Conservation (phyloP, 2,329 filamentous ascomycete genomes). For the Xylariales sp. region DNA sequence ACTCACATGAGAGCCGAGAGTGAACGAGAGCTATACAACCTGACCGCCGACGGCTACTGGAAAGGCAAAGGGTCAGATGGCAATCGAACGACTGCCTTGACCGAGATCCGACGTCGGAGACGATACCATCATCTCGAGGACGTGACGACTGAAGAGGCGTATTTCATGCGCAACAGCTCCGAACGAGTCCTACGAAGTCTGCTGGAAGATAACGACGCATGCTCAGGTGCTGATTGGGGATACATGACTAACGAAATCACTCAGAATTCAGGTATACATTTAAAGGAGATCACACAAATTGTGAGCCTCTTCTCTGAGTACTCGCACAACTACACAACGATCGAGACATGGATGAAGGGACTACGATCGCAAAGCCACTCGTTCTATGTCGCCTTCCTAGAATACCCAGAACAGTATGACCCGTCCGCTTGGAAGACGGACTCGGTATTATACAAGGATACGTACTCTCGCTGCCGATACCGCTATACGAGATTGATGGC, state of each 20-base stretch:
- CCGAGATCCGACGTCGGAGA: constrained; percentile 30
- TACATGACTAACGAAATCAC: constrained; percentile 37
- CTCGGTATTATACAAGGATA: constrained; percentile 30
- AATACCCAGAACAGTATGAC: constrained; percentile 31
- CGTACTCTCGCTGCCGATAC: constrained; percentile 36
- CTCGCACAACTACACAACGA: constrained; percentile 19
- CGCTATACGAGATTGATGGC: constrained; percentile 34
- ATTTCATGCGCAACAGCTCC: constrained; percentile 26
- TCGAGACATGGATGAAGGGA: constrained; percentile 25
- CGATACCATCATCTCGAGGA: constrained; percentile 31
- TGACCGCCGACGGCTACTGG: constrained; percentile 38
- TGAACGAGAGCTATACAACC: constrained; percentile 34
- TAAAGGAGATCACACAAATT: constrained; percentile 27
- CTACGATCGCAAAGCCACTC: constrained; percentile 35
- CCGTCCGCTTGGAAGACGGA: constrained; percentile 25
- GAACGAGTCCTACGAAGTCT: constrained; percentile 26
- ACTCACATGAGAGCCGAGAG: constrained; percentile 22
- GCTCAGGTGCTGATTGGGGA: constrained; percentile 41
- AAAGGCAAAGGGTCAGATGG: constrained; percentile 15
- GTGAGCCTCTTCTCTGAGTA: constrained; percentile 16
- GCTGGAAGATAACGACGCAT: constrained; percentile 17
- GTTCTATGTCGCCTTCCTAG: constrained; percentile 39
- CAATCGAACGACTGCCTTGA: constrained; percentile 25
- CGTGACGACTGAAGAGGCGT: constrained; percentile 27
- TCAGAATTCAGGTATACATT: constrained; percentile 29